Evolutionary conservation across 805 yeast genomes (phyloP), one percentile per base, ranked within the genome.

Genomic region (Diddensiella caesifluorescens): DNA sequence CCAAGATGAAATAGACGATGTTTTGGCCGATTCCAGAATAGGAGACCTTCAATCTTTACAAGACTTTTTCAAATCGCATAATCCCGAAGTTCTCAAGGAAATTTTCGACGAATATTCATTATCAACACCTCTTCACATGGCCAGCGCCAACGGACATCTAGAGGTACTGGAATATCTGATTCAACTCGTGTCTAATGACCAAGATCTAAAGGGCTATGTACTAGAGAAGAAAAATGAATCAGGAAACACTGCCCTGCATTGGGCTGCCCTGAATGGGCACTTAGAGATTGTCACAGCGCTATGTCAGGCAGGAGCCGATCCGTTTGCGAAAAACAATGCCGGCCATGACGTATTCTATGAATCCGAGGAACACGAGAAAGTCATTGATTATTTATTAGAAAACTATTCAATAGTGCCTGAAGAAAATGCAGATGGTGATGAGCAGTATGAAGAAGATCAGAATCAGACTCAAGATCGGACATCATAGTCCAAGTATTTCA

Each of bases 211-310:
- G 15, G 73, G 76, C 46, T 55, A 62, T 15, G 15, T 42, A 15
- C 43, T 41, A 18, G 16, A 25, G 15, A 22, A 33, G 7, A 70
- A 68, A 42, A 92, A 92, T 59, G 83, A 77, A 38, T 77, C 83
- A 16, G 98, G 97, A 1, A 92, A 92, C 61, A 89, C 98, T 0
- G 83, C 97, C 1, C 69, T 92, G 49, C 97, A 92, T 61, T 92
- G 99, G 99, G 97, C 97, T 0, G 74, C 95, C 0, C 74, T 79
- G 50, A 88, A 85, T 55, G 97, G 97, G 1, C 88, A 88, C 54
- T 61, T 86, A 44, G 79, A 74, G 2, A 67, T 81, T 5, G 90
- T 86, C 16, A 64, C 82, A 59, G 54, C 75, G 9, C 66, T 92
- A 33, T 80, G 90, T 61, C 90, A 83, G 16, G 71, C 76, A 44